A percentile compares a stretch with the other conserved stretches of the same genome.
Conservation (phyloP, 306 rosid genomes). For the Erythrophleum fordii region DNA sequence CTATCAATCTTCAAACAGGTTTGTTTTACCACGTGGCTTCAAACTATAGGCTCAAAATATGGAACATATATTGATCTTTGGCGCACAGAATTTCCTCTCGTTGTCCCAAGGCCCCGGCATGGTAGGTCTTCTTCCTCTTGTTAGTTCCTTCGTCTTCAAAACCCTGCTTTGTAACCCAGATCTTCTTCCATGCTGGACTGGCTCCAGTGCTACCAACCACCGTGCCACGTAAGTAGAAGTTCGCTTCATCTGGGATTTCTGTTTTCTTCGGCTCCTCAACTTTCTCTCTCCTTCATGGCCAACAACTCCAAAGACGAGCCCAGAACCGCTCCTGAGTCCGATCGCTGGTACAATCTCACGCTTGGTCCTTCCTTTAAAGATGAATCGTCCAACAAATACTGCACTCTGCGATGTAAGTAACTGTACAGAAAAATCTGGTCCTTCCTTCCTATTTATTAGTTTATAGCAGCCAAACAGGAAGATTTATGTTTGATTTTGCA, state of each 20-base stretch:
- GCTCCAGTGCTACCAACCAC: slow-evolving; percentile 10
- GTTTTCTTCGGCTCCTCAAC: slow-evolving; percentile 26
- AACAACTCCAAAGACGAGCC: slow-evolving; percentile 87
- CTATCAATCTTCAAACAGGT: not conserved
- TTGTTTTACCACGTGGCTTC: not conserved
- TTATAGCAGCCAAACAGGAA: not conserved
- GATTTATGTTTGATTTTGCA: slow-evolving; percentile 15
- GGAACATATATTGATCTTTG: not conserved
- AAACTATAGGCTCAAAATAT: not conserved
- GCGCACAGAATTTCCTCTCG: not conserved
- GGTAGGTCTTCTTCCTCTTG: not conserved
- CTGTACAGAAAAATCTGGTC: not conserved
- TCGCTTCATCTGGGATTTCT: not conserved
- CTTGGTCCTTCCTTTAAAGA: slow-evolving; percentile 86
- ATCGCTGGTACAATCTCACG: slow-evolving; percentile 82
- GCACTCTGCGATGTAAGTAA: slow-evolving; percentile 89
- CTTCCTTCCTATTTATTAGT: slow-evolving; percentile 26
- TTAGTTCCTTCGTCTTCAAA: not conserved
- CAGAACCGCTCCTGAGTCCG: slow-evolving; percentile 74
- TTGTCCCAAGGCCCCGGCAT: not conserved
- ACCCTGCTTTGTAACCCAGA: not conserved
- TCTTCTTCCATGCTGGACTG: not conserved
- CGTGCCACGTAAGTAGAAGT: slow-evolving; percentile 32
- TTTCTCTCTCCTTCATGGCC: slow-evolving; percentile 50
- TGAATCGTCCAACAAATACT: slow-evolving; percentile 77